phyloP scores from a whole-genome alignment of 805 yeast genomes.

The Candida ponderosae region DNA sequence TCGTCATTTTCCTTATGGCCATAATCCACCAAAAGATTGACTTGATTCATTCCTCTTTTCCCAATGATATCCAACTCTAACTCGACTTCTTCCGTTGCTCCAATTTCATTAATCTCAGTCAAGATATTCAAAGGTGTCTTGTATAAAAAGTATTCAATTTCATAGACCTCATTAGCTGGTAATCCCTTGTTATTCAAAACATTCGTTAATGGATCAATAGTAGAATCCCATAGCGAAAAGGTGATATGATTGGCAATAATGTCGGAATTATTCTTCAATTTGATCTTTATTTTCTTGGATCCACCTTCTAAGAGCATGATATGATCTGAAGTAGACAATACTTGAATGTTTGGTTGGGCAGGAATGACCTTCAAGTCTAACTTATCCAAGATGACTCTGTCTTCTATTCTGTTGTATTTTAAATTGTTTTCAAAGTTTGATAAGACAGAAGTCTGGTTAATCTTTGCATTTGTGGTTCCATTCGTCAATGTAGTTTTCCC shows the following conservation, averaged over 20 bases:
- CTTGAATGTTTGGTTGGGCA: conserved; percentile 54
- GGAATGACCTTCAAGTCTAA: conserved; percentile 28
- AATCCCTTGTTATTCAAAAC: conserved; percentile 40
- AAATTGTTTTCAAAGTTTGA: conserved; percentile 9
- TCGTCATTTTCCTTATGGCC: conserved; percentile 30
- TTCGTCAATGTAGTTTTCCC: background rate
- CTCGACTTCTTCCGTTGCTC: conserved; percentile 31
- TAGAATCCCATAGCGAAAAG: conserved; percentile 65
- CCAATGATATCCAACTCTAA: conserved; percentile 58
- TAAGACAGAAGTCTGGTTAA: background rate
- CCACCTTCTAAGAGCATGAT: conserved; percentile 80
- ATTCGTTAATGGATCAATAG: conserved; percentile 54
- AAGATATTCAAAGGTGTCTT: conserved; percentile 48
- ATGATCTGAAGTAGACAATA: conserved; percentile 43
- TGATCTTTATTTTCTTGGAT: conserved; percentile 37
- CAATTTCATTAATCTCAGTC: conserved; percentile 13
- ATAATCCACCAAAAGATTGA: conserved; percentile 60
- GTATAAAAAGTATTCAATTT: conserved; percentile 61
- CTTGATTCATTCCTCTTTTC: conserved; percentile 64
- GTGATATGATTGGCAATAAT: conserved; percentile 49
- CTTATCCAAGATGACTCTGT: conserved; percentile 15
- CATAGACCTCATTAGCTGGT: conserved; percentile 60
- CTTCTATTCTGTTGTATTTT: conserved; percentile 6
- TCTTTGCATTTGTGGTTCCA: background rate
- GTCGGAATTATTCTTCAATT: conserved; percentile 49